phyloP scores from a whole-genome alignment of 2,329 filamentous ascomycete species.

The Colletotrichum sp. region DNA sequence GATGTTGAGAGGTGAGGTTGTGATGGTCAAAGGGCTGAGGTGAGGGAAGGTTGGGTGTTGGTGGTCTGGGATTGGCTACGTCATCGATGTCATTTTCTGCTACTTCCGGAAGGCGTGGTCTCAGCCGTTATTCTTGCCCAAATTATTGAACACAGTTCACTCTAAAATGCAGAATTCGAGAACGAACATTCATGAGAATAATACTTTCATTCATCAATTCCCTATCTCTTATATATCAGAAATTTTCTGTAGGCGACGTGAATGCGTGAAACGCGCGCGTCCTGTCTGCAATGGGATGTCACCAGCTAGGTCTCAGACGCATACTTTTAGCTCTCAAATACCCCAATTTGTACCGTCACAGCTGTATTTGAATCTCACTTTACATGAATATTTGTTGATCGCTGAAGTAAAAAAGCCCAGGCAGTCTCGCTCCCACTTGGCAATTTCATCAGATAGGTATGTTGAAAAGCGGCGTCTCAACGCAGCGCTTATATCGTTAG shows the following conservation, averaged over 20 bases:
- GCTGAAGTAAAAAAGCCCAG: neutral
- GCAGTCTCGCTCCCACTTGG: neutral
- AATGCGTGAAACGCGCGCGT: neutral
- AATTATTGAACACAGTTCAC: neutral
- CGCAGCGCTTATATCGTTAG: neutral
- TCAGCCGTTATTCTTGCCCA: neutral
- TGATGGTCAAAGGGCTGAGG: neutral
- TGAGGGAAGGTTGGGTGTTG: neutral
- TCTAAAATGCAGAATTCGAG: neutral
- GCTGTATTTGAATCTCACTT: neutral
- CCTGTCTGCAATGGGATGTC: neutral
- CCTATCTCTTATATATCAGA: rapidly evolving
- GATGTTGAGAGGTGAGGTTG: neutral
- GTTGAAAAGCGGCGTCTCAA: neutral
- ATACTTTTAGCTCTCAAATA: neutral
- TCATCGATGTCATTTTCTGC: constrained; percentile 16
- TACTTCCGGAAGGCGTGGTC: neutral
- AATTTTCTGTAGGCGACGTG: neutral
- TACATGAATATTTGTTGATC: neutral
- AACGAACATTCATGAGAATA: neutral
- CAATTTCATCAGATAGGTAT: neutral
- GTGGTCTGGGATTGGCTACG: constrained; percentile 1
- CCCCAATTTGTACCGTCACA: neutral
- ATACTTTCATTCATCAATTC: neutral
- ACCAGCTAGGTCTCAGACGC: neutral